These are phyloP conservation scores for Xylaria sp. DNA, from an alignment of 2,329 filamentous ascomycete genomes.

Conservation along the genomic window DNA sequence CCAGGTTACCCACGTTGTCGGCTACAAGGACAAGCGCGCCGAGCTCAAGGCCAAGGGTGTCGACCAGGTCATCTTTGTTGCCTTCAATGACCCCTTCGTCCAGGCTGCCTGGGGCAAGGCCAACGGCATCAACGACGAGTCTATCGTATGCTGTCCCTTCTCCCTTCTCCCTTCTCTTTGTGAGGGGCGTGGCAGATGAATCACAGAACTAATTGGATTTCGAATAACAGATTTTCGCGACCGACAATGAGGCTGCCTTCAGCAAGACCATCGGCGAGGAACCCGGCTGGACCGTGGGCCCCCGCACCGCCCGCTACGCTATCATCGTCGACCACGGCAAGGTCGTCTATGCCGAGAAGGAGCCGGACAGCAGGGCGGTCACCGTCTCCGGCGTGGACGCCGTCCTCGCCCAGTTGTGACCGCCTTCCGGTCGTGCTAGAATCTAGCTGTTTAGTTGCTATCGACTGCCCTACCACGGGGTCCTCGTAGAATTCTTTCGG, in stretches of 20 bases:
- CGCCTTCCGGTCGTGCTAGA: too few species aligned
- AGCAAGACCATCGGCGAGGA: too few species aligned
- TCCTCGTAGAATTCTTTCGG: too few species aligned
- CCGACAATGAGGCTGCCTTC: conserved; percentile 72
- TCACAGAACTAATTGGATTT: too few species aligned
- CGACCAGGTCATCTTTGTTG: conserved; percentile 80
- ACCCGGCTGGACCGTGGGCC: conserved; percentile 77
- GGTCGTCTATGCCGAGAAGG: conserved; percentile 79
- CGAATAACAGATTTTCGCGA: conserved; percentile 69
- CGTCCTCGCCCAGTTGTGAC: conserved; percentile 59
- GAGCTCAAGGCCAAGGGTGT: conserved; percentile 80
- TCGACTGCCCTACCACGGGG: too few species aligned
- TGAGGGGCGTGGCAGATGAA: too few species aligned
- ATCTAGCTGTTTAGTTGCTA: too few species aligned
- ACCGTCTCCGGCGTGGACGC: conserved; percentile 57
- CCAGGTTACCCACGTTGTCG: conserved; percentile 79
- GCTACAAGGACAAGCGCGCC: conserved; percentile 74
- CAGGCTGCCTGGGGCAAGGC: conserved; percentile 93
- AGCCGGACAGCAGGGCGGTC: conserved; percentile 54
- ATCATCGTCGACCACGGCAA: conserved; percentile 84
- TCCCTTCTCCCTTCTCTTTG: background rate
- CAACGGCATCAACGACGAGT: conserved; percentile 75
- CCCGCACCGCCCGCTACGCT: conserved; percentile 76
- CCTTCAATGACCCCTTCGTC: conserved; percentile 84
- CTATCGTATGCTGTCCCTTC: conserved; percentile 51